A percentile compares a stretch with the other conserved stretches of the same genome.
phyloP scores from a whole-genome alignment of 176 grass and related monocot species.

The Eleusine coracana region DNA sequence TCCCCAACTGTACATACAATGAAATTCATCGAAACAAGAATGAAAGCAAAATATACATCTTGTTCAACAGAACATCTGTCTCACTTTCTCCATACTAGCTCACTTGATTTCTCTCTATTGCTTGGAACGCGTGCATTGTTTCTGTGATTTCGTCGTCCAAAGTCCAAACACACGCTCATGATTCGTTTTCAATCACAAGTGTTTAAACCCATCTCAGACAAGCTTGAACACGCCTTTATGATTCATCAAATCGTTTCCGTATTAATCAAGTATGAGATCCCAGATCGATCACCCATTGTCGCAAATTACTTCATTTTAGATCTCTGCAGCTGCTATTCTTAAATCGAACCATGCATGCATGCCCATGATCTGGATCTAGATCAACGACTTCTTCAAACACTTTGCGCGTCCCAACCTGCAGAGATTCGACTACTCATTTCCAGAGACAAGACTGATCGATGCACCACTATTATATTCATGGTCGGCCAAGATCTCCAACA shows the following conservation, averaged over 20 bases:
- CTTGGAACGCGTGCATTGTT: neutral
- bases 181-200: neutral
- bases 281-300: neutral
- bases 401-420: neutral
- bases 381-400: constrained; percentile 1
- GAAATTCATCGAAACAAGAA: neutral
- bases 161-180: neutral
- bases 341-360: neutral
- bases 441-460: constrained; percentile 11
- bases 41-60: neutral
- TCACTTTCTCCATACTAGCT: neutral
- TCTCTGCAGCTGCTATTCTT: neutral
- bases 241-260: neutral
- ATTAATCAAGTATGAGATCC: neutral
- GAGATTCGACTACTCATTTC: neutral
- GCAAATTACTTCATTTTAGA: neutral
- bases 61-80: neutral
- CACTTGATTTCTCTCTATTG: neutral
- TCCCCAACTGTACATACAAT: constrained; percentile 41
- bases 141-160: neutral
- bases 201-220: no score
- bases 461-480: constrained; percentile 4
- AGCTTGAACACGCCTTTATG: no score
- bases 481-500: constrained; percentile 11
- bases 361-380: constrained; percentile 33